Evolutionary conservation across 495 filamentous ascomycete species (phyloP).

Genomic region (Aspergillus sclerotiicarbonarius): DNA sequence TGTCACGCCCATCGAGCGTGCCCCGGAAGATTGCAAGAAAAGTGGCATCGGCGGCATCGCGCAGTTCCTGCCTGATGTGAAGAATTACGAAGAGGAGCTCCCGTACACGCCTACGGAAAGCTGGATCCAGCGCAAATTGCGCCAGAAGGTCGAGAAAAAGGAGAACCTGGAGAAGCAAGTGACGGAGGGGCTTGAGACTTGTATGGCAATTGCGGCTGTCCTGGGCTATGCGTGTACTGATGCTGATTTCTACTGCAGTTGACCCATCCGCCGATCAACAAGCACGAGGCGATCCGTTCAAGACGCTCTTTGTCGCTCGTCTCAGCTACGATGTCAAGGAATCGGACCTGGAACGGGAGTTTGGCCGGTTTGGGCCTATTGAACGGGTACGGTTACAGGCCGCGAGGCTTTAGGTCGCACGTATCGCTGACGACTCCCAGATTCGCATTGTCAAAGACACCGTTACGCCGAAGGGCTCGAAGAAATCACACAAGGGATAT

Average conservation of each 20-base stretch:
- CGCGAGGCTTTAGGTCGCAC: background rate
- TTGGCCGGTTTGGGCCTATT: conserved; percentile 91
- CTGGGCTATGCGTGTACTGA: conserved; percentile 3
- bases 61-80: conserved; percentile 66
- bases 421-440: conserved; percentile 42
- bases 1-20: conserved; percentile 76
- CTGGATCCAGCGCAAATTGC: conserved; percentile 82
- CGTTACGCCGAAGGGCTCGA: conserved; percentile 69
- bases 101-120: conserved; percentile 85
- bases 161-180: conserved; percentile 59
- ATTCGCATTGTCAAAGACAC: conserved; percentile 78
- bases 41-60: conserved; percentile 69
- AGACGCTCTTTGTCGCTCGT: conserved; percentile 88
- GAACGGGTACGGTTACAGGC: conserved; percentile 61
- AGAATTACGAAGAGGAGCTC: conserved; percentile 66
- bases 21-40: conserved; percentile 74
- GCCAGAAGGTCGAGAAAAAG: conserved; percentile 75
- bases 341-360: conserved; percentile 89
- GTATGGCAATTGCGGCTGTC: conserved; percentile 41
- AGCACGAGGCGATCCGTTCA: conserved; percentile 89
- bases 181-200: conserved; percentile 63
- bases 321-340: conserved; percentile 86
- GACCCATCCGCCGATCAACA: conserved; percentile 71
- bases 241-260: conserved; percentile 42
- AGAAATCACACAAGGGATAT: conserved; percentile 87